Percentiles rank a stretch among this genome's conserved stretches.
These are phyloP conservation scores for Exophiala mesophila DNA, from an alignment of 2,329 filamentous ascomycete genomes.

Conservation along the genomic window DNA sequence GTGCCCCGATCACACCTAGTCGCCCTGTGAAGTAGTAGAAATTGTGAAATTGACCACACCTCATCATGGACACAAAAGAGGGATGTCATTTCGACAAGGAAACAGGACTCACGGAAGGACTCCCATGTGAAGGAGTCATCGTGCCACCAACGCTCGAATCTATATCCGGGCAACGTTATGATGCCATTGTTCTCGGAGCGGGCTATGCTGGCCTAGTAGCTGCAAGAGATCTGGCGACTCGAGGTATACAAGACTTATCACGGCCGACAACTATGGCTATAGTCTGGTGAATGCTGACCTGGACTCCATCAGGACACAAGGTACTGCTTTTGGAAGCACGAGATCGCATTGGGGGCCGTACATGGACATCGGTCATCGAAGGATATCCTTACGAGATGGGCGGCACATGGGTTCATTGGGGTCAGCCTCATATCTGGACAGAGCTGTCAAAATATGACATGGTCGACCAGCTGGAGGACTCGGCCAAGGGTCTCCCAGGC, in stretches of 20 bases:
- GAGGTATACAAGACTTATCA: conserved; percentile 27
- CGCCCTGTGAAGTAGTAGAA: too few species aligned
- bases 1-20: neutral
- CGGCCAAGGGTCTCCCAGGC: conserved; percentile 39
- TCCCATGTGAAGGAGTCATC: conserved; percentile 2
- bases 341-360: conserved; percentile 46
- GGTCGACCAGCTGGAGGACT: conserved; percentile 36
- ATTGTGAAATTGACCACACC: too few species aligned
- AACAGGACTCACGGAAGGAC: neutral
- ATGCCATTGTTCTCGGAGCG: conserved; percentile 3
- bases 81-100: neutral
- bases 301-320: conserved; percentile 28
- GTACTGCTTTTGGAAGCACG: conserved; percentile 45
- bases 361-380: conserved; percentile 42
- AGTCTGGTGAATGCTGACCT: neutral
- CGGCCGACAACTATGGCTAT: too few species aligned
- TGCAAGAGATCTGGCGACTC: conserved; percentile 26
- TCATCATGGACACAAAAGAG: conserved; percentile 1
- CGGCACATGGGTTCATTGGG: conserved; percentile 48
- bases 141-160: neutral
- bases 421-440: conserved; percentile 40
- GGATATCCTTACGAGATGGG: conserved; percentile 47
- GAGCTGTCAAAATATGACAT: conserved; percentile 45
- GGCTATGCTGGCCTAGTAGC: conserved; percentile 32
- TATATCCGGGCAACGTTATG: neutral